Evolutionary conservation across 2,329 filamentous ascomycete species (phyloP), one percentile per base, ranked within the genome.

Genomic region (Nemania diffusa): DNA sequence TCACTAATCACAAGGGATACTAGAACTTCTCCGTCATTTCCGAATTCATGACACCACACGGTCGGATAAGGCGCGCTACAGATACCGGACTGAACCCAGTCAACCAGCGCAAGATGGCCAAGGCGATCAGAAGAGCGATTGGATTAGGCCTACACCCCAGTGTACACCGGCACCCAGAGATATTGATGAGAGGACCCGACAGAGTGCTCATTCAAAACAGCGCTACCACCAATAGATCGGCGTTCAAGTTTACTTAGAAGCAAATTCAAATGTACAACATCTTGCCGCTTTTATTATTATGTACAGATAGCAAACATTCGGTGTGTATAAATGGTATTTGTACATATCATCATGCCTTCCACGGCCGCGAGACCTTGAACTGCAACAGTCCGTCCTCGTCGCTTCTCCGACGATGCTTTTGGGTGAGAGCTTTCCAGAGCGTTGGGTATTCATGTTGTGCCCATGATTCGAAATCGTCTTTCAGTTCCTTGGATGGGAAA

Each of bases 21-120:
- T 75, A 97, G 94, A 99, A 99, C 81, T 97, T 97, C 79, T 89
- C 92, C 42, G 88, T 99, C 68, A 91, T 98, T 81, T 92, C 92
- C 34, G 94, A 97, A 79, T 97, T 92, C 79, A 91, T 96, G 76
- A 93, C 92, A 0, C 81, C 90, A 11, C 92, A 93, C 82, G 96
- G 95, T 57, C 89, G 94, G 67, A 97, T 99, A 79, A 92, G 89
- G 81, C 89, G 91, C 78, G 85, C 87, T n/a, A 85, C 79, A 5
- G 84, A 90, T 26, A 98, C 94, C 0, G 93, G 93, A 15, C 84
- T 99, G 68, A 87, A 93, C 64, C 92, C 92, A 2, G 91, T 92
- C 72, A 98, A 98, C 84, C 96, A 99, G 84, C 87, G 96, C 73
- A 94, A 91, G 82, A 89, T 99, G 77, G 92, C 95, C 69, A 97